Evolutionary conservation across 2,329 filamentous ascomycete species (phyloP), one percentile per base, ranked within the genome.

Genomic region (Colletotrichum neosansevieriae): DNA sequence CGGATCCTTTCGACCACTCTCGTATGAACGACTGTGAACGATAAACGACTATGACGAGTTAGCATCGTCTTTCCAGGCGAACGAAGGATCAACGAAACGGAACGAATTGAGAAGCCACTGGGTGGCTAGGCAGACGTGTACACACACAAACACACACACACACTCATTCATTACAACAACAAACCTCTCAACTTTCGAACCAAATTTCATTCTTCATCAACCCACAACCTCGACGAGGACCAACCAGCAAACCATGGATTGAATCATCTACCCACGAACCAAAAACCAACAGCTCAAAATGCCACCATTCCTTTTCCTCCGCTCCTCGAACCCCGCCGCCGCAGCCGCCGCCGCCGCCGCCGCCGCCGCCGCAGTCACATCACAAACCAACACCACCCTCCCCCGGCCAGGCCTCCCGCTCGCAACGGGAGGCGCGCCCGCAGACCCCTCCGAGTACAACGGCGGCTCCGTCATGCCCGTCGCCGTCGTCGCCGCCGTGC

Each of bases 401-500:
- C 61, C 54, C 36, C 36, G 2, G 36, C 36, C 36, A 3, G 36
- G 36, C 7, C 21, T 61, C 40, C 61, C 58, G 51, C 54, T 67
- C 19, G 9, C 49, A 44, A 15, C 21, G 17, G 44, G 21, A 11
- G 47, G 24, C 29, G 24, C 17, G 12, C 56, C 66, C 36, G 36
- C 36, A 7, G 54, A 63, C 24, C 60, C 63, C 6, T 62, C 67
- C 59, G 71, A 71, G 24, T 71, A 62, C 56, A 69, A 53, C 9
- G 68, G 71, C 21, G 45, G 42, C 21, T 60, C 73, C 10, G 66
- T 73, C 3, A 34, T 73, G 17, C 62, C 68, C n/a, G 68, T 71
- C 45, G 68, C 70, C 21, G 63, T 71, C 42, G 21, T 71, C 59
- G 67, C 62, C 17, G 68, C 68, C 24, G 60, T 53, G 15, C 60